Base-by-base conservation (phyloP, 768 basidiomycete genomes). In the Macrolepiota albuminosa region DNA sequence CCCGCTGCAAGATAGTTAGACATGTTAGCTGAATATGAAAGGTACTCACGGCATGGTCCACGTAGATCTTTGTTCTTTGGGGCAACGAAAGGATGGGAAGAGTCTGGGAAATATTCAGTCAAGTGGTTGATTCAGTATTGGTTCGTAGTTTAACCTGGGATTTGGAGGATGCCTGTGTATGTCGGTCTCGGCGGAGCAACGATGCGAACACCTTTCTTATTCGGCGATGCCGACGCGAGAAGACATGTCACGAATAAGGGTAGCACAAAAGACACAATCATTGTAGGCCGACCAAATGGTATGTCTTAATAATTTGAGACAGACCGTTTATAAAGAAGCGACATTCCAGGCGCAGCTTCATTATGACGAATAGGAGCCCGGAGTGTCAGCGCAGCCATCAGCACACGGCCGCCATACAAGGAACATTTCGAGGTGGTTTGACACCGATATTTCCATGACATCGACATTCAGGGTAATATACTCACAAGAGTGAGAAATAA, bases 1-100 rank as follows among this genome's bases (percentile, higher is more conserved):
- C 63, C 63, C 37, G 63, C 63, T 64, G 34, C 6, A 29, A 21
- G 14, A 34, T 33, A 49, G 36, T 57, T 6, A 39, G 24, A 40
- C 4, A 39, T 10, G 49, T 59, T 11, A 46, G 16, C 48, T 24
- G 8, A 18, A 24, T 14, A 29, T 47, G 11, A 26, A 21, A 37
- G 29, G 31, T 29, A 36, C 60, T 54, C n/a, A 64, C 63, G 63
- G 34, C 60, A 64, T 53, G 63, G 63, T 49, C 63, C 63, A 47
- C 60, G 63, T 31, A 59, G 54, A 26, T 61, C 63, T 1, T 58
- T 34, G 26, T 10, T 46, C 6, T 47, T 40, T 26, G 63, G 63
- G 7, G 57, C 33, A 43, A 61, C 31, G 21, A 46, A 64, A 26
- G 60, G 63, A 42, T 64, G 60, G 11, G 48, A 54, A 37, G 37